Evolutionary conservation across 768 basidiomycete species (phyloP).

Genomic region (Asterophora parasitica): DNA sequence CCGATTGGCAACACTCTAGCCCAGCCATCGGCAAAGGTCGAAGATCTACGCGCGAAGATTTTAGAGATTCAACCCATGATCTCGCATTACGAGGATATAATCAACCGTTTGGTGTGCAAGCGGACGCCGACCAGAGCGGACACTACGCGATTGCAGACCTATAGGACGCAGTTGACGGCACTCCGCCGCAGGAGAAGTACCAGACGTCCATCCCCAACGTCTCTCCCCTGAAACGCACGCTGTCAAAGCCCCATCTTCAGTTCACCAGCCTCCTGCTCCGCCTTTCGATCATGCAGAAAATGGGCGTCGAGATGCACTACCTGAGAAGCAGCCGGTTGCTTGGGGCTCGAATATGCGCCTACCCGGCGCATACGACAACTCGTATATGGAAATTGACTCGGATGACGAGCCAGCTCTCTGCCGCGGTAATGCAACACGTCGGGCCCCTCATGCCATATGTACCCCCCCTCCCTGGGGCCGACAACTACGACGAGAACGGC

Average conservation of each 20-base stretch:
- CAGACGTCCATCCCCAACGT: constrained; percentile 11
- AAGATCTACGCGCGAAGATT: too few relatives aligned
- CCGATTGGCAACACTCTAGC: constrained; percentile 8
- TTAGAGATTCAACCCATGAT: constrained; percentile 14
- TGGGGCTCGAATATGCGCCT: constrained; percentile 17
- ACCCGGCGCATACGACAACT: neutral
- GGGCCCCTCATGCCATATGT: too few relatives aligned
- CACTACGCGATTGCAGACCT: constrained; percentile 4
- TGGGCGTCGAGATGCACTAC: neutral
- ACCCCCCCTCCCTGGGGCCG: constrained; percentile 22
- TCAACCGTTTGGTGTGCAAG: constrained; percentile 18
- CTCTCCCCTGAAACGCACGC: constrained; percentile 8
- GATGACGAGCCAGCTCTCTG: constrained; percentile 12
- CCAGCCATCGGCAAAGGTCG: too few relatives aligned
- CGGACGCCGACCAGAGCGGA: constrained; percentile 13
- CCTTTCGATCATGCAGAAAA: neutral
- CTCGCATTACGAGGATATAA: constrained; percentile 6
- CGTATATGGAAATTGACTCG: constrained; percentile 1
- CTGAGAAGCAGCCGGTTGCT: constrained; percentile 9
- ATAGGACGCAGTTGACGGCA: constrained; percentile 1
- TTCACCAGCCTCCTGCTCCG: neutral
- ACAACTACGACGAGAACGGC: constrained; percentile 37
- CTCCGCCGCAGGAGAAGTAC: constrained; percentile 12
- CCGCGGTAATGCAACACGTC: too few relatives aligned
- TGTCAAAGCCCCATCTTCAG: constrained; percentile 1